Base-by-base conservation (phyloP, 139 green algal species). In the Volvox africanus region DNA sequence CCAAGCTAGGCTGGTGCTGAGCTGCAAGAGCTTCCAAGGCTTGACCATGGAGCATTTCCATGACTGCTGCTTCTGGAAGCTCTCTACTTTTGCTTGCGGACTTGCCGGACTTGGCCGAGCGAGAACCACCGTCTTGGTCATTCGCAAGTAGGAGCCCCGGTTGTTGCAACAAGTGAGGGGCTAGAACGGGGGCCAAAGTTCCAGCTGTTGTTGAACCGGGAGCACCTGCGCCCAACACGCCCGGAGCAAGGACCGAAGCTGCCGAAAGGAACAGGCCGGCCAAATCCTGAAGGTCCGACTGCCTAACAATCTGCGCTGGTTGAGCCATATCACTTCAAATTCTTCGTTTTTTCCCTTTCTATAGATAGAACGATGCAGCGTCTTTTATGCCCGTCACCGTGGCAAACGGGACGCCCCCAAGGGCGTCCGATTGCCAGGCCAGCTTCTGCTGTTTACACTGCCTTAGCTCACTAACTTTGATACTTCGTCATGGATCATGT, bases 221-320 rank as follows among this genome's bases (percentile, higher is more conserved):
- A 44, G 36, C 78, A 12, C 22, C 82, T 67, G 33, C 32, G 21
- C 62, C 82, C 0, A 79, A 33, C 33, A 79, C 65, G 0, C 65
- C 62, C 62, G 82, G 82, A 16, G 82, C 65, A 12, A 88, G 82
- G 22, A 80, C 82, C 5, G 65, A 80, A 9, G 82, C 65, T 6
- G 82, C 82, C 17, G 82, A 88, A 1, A 88, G 82, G 17, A 88
- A 88, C 82, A 88, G 33, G 21, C 82, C 82, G 5, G 82, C 82
- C 2, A 88, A 32, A 62, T 88, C 82, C 33, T 79, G 82, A 26
- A 88, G 33, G 33, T 88, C 81, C 37, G 78, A 44, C 78, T 84
- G 78, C 36, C 37, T 84, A n/a, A 65, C 36, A 35, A 84, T 26
- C 22, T 84, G 78, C 35, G 78, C 78, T 68, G 78, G 78, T 44